phyloP scores from a whole-genome alignment of 345 rosid species.

The Rubroshorea leprosula region DNA sequence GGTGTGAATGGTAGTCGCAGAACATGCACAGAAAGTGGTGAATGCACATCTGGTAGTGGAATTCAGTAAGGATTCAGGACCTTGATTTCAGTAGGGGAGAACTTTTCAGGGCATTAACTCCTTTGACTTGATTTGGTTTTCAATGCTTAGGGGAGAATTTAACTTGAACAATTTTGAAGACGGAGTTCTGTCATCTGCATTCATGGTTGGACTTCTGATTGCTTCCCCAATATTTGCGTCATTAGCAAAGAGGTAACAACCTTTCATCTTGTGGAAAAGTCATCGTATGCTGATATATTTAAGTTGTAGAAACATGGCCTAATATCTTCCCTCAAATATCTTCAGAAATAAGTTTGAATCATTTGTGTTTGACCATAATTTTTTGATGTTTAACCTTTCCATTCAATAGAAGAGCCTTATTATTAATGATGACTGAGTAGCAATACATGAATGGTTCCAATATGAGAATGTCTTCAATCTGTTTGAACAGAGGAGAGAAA shows the following conservation, averaged over 20 bases:
- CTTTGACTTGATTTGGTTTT: slow-evolving; percentile 5
- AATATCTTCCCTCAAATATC: background rate
- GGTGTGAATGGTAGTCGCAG: slow-evolving; percentile 82
- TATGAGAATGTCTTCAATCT: too few relatives aligned
- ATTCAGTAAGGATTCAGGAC: slow-evolving; percentile 65
- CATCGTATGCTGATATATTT: background rate
- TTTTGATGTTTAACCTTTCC: background rate
- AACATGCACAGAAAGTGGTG: slow-evolving; percentile 61
- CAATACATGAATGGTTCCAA: too few relatives aligned
- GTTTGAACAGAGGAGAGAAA: too few relatives aligned
- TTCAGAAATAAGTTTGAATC: background rate
- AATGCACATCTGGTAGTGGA: slow-evolving; percentile 75
- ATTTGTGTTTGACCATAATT: background rate
- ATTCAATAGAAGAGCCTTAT: too few relatives aligned
- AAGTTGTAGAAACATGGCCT: background rate
- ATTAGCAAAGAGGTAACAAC: slow-evolving; percentile 63
- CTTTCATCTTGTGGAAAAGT: background rate
- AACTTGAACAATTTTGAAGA: slow-evolving; percentile 81
- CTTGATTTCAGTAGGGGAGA: background rate
- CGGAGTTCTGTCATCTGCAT: slow-evolving; percentile 89
- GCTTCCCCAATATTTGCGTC: slow-evolving; percentile 94
- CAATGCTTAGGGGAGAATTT: slow-evolving; percentile 60
- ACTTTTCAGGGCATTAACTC: too few relatives aligned
- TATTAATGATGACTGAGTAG: too few relatives aligned
- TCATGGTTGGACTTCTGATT: slow-evolving; percentile 94